Base-by-base conservation (phyloP, 176 grass and related monocot genomes). In the Oryza coarctata region DNA sequence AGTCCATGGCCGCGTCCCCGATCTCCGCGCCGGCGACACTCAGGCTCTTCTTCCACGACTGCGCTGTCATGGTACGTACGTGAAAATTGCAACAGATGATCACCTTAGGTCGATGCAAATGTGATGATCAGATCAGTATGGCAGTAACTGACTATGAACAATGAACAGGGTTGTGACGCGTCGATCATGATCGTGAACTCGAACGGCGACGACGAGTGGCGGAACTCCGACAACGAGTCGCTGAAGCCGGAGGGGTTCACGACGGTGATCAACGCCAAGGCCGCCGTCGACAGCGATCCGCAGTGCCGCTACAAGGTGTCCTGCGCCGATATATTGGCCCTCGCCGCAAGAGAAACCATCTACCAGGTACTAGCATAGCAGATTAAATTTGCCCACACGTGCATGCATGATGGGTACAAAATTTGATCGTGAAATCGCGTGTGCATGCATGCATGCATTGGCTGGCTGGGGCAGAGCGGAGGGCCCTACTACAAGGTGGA, bases 41-140 rank as follows among this genome's bases (percentile, higher is more conserved):
- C 7, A 70, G 92, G 25, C 89, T 94, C 76, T 91, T 89, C 83
- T 91, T 94, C 89, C 92, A 94, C 36, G 92, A 94, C 75, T 94
- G 89, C 44, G 83, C 89, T n/a, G 86, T 91, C 82, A 73, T 23
- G 64, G 92, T 94, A 78, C 70, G 6, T 26, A 50, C 47, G 7
- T 50, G 4, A 50, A 50, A 0, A 55, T 55, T n/a, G 18, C 50
- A 22, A 9, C 50, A 55, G 50, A 22, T 22, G 18, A 55, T 23
- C 22, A 22, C 12, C 40, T 2, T 61, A 55, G 50, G 2, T 58
- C 13, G 22, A 36, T 1, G 81, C 81, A 32, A n/a, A 83, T 61
- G 38, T 52, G 60, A 28, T 6, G 71, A 26, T 9, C 13, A n/a
- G 12, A 74, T 29, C 63, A 65, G 45, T 18, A 9, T n/a, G n/a